phyloP scores from a whole-genome alignment of 768 basidiomycete genomes.

The Rubroboletus pulcherrimus region DNA sequence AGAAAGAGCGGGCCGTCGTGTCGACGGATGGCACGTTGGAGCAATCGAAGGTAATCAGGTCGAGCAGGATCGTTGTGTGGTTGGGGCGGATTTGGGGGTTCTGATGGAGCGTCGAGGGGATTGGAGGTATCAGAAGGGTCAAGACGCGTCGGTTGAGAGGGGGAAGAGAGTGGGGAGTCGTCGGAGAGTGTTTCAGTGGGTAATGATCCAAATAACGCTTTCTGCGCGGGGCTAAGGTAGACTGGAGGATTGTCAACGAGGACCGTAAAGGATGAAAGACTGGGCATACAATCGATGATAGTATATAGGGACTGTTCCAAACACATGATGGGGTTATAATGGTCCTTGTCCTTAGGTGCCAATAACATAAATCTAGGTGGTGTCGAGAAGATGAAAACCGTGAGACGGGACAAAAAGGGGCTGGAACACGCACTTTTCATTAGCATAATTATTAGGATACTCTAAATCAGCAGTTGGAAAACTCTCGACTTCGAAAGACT shows the following conservation, averaged over 20 bases:
- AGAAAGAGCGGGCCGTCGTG: constrained; percentile 73
- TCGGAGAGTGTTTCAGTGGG: constrained; percentile 39
- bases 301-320: constrained; percentile 67
- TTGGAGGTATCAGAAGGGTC: constrained; percentile 29
- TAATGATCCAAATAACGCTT: constrained; percentile 61
- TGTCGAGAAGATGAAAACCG: not conserved
- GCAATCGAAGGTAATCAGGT: constrained; percentile 47
- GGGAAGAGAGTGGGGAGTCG: constrained; percentile 32
- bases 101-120: constrained; percentile 30
- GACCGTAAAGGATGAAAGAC: constrained; percentile 1
- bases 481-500: constrained; percentile 56
- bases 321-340: constrained; percentile 83
- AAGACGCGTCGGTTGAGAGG: constrained; percentile 32
- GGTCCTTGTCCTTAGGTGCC: constrained; percentile 79
- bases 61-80: constrained; percentile 18
- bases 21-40: constrained; percentile 67
- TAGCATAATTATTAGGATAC: constrained; percentile 68
- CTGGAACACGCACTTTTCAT: constrained; percentile 52
- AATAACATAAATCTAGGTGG: constrained; percentile 65
- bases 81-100: constrained; percentile 18
- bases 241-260: constrained; percentile 35
- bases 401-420: not conserved
- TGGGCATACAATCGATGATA: constrained; percentile 64
- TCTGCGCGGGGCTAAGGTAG: constrained; percentile 67
- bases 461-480: constrained; percentile 72